Base-by-base conservation (phyloP, 768 basidiomycete species). In the Boletus reticuloceps region DNA sequence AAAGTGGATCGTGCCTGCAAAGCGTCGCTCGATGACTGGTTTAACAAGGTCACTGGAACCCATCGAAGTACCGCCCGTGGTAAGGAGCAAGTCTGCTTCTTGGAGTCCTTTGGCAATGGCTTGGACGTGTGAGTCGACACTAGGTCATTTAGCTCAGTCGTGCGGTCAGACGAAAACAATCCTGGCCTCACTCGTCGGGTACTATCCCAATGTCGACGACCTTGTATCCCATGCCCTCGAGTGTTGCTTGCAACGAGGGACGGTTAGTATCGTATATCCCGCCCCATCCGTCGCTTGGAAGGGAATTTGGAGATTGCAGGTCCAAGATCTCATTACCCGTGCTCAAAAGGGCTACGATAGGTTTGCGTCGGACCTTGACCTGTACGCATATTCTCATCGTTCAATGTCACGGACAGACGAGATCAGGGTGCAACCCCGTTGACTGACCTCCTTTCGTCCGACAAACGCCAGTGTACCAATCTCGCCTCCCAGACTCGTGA, bases 61-160 rank as follows among this genome's bases (percentile, higher is more conserved):
- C 93, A 95, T 95, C 2, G 90, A 92, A 5, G 93, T 94, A 5
- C 93, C 93, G 12, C 93, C 93, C 2, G 93, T 96, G 1, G 90
- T 89, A 12, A 95, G 72, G 14, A 96, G 67, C 9, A 96, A 69
- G 64, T 95, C 93, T 0, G 90, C 88, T 19, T 68, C 63, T 37
- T 79, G 74, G 8, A 89, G 74, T 0, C 86, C 91, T 31, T 69
- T 70, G 55, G 69, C 63, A 46, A 96, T 78, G 4, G 82, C 81
- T 11, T 68, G 66, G 20, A 85, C 76, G 62, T 91, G 89, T 3
- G 80, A 75, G 6, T 76, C 67, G 51, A 88, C 72, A 37, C 86
- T 89, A 63, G 19, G 32, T 16, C 37, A 34, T 31, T 16, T 20
- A n/a, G 10, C 42, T 41, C 44, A 62, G 14, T 53, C 31, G 40